Base-by-base conservation (phyloP, 192 early-diverging fungal genomes). In the Entrophospora sp. region DNA sequence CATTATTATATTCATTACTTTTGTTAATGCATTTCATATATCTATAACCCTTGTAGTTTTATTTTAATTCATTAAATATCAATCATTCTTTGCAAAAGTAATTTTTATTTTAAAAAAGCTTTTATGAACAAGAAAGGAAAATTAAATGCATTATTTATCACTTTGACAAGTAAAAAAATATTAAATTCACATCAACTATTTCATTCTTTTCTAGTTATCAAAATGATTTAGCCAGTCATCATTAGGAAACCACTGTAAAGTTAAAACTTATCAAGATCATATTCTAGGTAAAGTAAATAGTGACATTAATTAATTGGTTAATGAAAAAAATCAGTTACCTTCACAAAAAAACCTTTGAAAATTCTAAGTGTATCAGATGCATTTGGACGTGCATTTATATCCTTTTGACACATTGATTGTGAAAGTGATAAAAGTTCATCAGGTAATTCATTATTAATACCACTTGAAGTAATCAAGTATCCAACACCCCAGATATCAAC, bases 231-330 rank as follows among this genome's bases (percentile, higher is more conserved):
- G 24, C 57, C 52, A 55, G 12, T 28, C 28, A 55, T 55, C 28
- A 2, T 28, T 40, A 59, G 57, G 22, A 59, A 59, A 59, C 57
- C 57, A 59, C 34, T 59, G 31, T 55, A 55, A 55, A 32, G 10
- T 32, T 55, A 55, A 55, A 13, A 16, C n/a, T 20, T 51, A 51
- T 20, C 14, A 20, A 20, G 48, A 20, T 20, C 20, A 25, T 59
- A 38, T 59, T 38, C 5, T 59, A 3, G 20, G 24, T 59, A 38
- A 40, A 40, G 10, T 59, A 59, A 59, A 37, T 59, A 59, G 2
- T 59, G 22, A 28, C 22, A 59, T 59, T 59, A 59, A 35, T 40
- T 59, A 59, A 38, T 59, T 10, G 18, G 24, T n/a, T 55, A 55
- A 28, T 55, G 12, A 55, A 16, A 34, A 55, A 45, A 45, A 45